Evolutionary conservation across 805 yeast genomes (phyloP), one percentile per base, ranked within the genome.

Genomic region (Suhomyces sp.): DNA sequence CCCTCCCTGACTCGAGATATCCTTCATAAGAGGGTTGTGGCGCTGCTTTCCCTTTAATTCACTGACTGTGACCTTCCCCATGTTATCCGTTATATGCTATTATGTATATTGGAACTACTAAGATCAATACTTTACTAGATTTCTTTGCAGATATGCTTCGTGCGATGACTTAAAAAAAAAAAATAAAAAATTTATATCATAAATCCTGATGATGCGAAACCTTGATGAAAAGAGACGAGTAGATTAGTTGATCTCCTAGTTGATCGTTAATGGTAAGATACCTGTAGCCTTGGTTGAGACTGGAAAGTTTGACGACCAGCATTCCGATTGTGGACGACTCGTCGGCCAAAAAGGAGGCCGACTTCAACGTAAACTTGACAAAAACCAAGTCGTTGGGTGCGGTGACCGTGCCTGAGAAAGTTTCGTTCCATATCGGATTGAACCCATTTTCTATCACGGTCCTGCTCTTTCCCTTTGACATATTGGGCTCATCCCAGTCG

Each of bases 11-110:
- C 89, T 77, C n/a, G 89, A 80, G 44, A 92, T 77, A 60, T 90
- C 96, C 63, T 82, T 85, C 61, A 84, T 81, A 48, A 91, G 75
- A 2, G 97, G 96, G 61, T 83, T 88, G 65, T 89, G 96, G 60
- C 92, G 89, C 51, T 76, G 85, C 60, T 82, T 81, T 12, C 75
- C 78, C 60, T 72, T 84, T 43, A 71, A 61, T 15, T 77, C 82
- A 46, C 73, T 67, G 3, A 80, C 84, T 12, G 79, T 62, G 15
- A 82, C 72, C 69, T 86, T 88, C 48, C 89, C 94, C 96, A 87
- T 87, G 13, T 44, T 63, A 19, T 37, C 21, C 22, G 41, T 37
- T n/a, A 3, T 35, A 37, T 37, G 20, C 20, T 20, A 15, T 6
- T 15, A 20, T 35, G 22, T 22, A 17, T 25, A 20, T n/a, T 25